Evolutionary conservation across 1,139 yeast genomes (phyloP), one percentile per base, ranked within the genome.

Genomic region (Hanseniaspora gamundiae): DNA sequence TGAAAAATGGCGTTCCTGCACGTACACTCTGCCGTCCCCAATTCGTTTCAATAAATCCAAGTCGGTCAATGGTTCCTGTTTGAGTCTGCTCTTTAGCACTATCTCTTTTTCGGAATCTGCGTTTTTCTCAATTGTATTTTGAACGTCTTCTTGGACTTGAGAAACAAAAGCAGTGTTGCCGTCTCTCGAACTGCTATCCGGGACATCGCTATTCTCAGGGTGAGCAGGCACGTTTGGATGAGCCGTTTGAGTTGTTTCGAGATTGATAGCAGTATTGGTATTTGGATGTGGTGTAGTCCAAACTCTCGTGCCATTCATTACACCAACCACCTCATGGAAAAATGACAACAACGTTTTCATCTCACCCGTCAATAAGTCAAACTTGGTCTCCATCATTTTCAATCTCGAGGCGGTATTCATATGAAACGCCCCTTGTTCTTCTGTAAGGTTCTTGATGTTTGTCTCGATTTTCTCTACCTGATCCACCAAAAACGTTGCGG

Each of bases 31-130:
- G 45, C 43, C 59, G 60, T 39, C 51, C 46, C 47, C 62, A 64
- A 48, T 63, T 60, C 44, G 54, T 57, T 36, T 51, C 46, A n/a
- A 65, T 63, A 35, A 58, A 58, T 54, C 61, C 53, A 33, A 57
- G 59, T 6, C 41, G 4, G 31, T 29, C 3, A 43, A 14, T 11
- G 49, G 36, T 19, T 49, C 51, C 19, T 46, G 27, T 24, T 45
- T 42, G 2, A 30, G 33, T 40, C 42, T 35, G 22, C 42, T 33
- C 10, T 36, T n/a, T 21, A 14, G 2, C 2, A 13, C 39, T 6
- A 19, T 20, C 3, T 36, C 14, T 13, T 36, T 22, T n/a, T 24
- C 29, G 3, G 16, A 11, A 14, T 36, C 39, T 10, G 22, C 14
- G 3, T 22, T 36, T 17, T 13, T 14, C 4, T 20, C 10, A 17